Evolutionary conservation across 345 rosid species (phyloP).

Genomic region (Brassica napus): Da-Ae NC_063451.1:34471501-34472000

Average conservation of each 20-base stretch:
- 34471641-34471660: no score
- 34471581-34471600: background rate
- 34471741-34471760: background rate
- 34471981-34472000: constrained; percentile 1
- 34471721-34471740: no score
- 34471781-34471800: background rate
- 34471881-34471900: background rate
- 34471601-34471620: no score
- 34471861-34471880: background rate
- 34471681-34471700: no score
- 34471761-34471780: background rate
- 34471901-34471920: background rate
- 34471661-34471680: no score
- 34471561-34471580: background rate
- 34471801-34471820: background rate
- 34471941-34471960: background rate
- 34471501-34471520: background rate
- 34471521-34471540: background rate
- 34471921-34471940: background rate
- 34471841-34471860: background rate
- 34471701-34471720: no score
- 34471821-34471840: background rate
- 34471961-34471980: background rate
- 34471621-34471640: no score
- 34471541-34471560: background rate